phyloP scores from a whole-genome alignment of 2,329 filamentous ascomycete species.

The Penicillium psychrosexuale region DNA sequence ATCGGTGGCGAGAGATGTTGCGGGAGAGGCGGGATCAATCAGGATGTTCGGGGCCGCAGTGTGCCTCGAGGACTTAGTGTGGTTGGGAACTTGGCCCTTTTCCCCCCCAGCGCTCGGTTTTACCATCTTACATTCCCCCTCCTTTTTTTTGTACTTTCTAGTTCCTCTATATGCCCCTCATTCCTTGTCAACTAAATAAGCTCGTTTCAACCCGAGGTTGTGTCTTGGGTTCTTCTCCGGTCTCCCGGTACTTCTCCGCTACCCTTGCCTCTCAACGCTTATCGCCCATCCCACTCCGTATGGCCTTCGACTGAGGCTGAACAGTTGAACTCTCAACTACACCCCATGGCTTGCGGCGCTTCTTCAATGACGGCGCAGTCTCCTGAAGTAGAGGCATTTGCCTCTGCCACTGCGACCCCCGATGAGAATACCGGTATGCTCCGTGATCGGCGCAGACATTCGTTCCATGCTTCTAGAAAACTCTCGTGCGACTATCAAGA shows the following conservation, averaged over 20 bases:
- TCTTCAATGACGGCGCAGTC: slow-evolving; percentile 42
- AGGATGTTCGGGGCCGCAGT: slow-evolving; percentile 13
- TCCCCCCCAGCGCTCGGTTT: neutral
- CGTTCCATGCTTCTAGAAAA: slow-evolving; percentile 44
- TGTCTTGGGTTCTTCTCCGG: neutral
- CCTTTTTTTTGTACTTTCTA: slow-evolving; percentile 2
- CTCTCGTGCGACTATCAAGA: slow-evolving; percentile 44
- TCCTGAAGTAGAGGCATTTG: slow-evolving; percentile 23
- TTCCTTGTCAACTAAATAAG: neutral
- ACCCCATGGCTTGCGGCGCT: slow-evolving; percentile 39
- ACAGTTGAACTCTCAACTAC: slow-evolving; percentile 2
- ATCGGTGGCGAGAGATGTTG: slow-evolving; percentile 12
- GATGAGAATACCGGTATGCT: slow-evolving; percentile 35
- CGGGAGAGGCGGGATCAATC: slow-evolving; percentile 15
- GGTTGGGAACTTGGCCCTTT: slow-evolving; percentile 15
- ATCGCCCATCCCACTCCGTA: neutral
- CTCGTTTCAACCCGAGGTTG: neutral
- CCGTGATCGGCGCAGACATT: slow-evolving; percentile 45
- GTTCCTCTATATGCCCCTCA: neutral
- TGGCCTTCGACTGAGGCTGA: slow-evolving; percentile 3
- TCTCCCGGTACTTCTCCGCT: neutral
- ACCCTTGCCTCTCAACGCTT: slow-evolving; percentile 2
- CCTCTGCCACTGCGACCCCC: slow-evolving; percentile 30
- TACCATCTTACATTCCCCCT: slow-evolving; percentile 1
- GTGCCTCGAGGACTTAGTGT: slow-evolving; percentile 16